Base-by-base conservation (phyloP, 441 rosid species). In the Eutrema salsugineum region DNA sequence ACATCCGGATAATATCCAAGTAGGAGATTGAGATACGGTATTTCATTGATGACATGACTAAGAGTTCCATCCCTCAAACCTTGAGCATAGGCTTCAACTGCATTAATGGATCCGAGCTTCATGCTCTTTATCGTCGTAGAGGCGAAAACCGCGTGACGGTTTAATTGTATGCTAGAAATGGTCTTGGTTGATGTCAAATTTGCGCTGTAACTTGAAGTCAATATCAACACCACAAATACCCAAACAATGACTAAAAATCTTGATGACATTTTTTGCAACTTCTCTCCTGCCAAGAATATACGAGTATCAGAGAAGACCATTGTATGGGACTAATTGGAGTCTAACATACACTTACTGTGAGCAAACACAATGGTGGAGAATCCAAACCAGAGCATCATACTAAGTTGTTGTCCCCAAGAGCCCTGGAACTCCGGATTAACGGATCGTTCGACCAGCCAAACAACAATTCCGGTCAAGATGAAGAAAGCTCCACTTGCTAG, bases 131-230 rank as follows among this genome's bases (percentile, higher is more conserved):
- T 77, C 54, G 16, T 73, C 12, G 49, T 19, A 53, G 38, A 77
- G 1, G 8, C n/a, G 3, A 66, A 58, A 58, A 50, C 55, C 4
- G 19, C n/a, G 17, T 66, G 46, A n/a, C 11, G 50, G 20, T n/a
- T 77, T 22, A 78, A 54, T 43, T 66, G 76, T 57, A 85, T 50
- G 27, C 72, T 43, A 36, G 75, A 77, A 11, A 82, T 62, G 2
- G 85, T 85, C 46, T 80, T 85, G 71, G 73, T 75, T 33, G 89
- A 83, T 11, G 86, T 73, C 65, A 85, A 68, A 53, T 83, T 64
- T 0, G 87, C 86, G 9, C 82, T 71, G 69, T 83, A 87, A 75
- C 87, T 75, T 68, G 78, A 59, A 3, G 85, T 84, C 63, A 87
- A 49, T 53, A 85, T 71, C 54, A 85, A 55, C 40, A 80, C 87